Percentiles rank a stretch among this genome's conserved stretches.
phyloP scores from a whole-genome alignment of 148 eudicot species.

The Camellia sinensis region DNA sequence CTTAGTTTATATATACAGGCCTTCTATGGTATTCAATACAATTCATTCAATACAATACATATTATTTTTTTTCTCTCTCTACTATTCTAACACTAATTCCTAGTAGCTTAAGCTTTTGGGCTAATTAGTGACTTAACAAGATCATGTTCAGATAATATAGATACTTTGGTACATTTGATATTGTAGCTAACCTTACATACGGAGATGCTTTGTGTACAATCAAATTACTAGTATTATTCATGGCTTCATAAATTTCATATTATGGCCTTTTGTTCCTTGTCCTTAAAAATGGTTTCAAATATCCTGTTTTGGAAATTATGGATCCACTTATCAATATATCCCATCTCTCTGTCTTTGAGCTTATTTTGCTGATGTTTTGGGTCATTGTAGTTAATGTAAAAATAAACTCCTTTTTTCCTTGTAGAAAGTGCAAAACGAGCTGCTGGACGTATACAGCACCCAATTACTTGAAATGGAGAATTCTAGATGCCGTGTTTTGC shows the following conservation, averaged over 20 bases:
- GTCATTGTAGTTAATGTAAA: background rate
- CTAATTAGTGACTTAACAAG: too few species aligned
- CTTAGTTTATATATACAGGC: too few species aligned
- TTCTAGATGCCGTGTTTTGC: conserved; percentile 58
- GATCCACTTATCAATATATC: background rate
- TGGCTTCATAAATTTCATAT: background rate
- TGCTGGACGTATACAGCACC: conserved; percentile 44
- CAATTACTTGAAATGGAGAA: conserved; percentile 21
- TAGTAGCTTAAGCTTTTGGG: too few species aligned
- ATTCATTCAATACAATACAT: background rate
- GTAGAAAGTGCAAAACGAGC: conserved; percentile 57
- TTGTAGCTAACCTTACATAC: background rate
- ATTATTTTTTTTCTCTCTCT: background rate
- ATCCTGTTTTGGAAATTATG: background rate
- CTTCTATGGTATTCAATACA: background rate
- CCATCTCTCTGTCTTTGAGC: background rate
- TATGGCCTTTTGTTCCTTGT: background rate
- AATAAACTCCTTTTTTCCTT: background rate
- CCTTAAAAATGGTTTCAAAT: conserved; percentile 2
- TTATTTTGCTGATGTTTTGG: background rate
- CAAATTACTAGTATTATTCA: background rate
- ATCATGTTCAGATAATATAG: too few species aligned
- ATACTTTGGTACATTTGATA: too few species aligned
- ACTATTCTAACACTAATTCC: too few species aligned
- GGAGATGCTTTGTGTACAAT: background rate